These are phyloP conservation scores for Chrysochromulina tobinii DNA, from an alignment of 78 protist genomes.

Conservation along the genomic window DNA sequence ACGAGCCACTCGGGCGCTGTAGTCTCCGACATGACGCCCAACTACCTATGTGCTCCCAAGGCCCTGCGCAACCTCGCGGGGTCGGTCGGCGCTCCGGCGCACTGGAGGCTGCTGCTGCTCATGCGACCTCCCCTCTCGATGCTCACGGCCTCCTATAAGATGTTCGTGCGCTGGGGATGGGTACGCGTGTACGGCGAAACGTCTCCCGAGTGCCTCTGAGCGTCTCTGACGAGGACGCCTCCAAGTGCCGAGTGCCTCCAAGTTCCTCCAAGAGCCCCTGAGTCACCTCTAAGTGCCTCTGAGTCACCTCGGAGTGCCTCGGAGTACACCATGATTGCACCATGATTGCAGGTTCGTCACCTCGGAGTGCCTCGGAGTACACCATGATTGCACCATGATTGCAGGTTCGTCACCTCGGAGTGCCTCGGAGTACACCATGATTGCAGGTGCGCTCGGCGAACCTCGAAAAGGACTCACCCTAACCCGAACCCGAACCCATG, in stretches of 20 bases:
- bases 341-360: too few relatives aligned
- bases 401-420: too few relatives aligned
- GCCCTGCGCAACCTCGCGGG: not conserved
- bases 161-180: slow-evolving; percentile 15
- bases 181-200: not conserved
- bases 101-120: not conserved
- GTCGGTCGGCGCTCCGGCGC: not conserved
- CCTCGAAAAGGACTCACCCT: not conserved
- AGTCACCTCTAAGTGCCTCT: too few relatives aligned
- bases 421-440: too few relatives aligned
- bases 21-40: not conserved
- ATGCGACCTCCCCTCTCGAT: not conserved
- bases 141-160: not conserved
- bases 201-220: too few relatives aligned
- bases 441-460: not conserved
- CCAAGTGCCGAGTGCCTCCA: too few relatives aligned
- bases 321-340: too few relatives aligned
- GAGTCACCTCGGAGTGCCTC: too few relatives aligned
- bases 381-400: too few relatives aligned
- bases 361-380: too few relatives aligned
- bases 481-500: not conserved
- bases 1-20: not conserved
- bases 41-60: not conserved
- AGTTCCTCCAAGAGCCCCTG: too few relatives aligned
- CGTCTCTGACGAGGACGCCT: too few relatives aligned